Percentiles rank a stretch among this genome's conserved stretches.
Conservation (phyloP, 2,329 filamentous ascomycete species). For the Claviceps maximensis region DNA sequence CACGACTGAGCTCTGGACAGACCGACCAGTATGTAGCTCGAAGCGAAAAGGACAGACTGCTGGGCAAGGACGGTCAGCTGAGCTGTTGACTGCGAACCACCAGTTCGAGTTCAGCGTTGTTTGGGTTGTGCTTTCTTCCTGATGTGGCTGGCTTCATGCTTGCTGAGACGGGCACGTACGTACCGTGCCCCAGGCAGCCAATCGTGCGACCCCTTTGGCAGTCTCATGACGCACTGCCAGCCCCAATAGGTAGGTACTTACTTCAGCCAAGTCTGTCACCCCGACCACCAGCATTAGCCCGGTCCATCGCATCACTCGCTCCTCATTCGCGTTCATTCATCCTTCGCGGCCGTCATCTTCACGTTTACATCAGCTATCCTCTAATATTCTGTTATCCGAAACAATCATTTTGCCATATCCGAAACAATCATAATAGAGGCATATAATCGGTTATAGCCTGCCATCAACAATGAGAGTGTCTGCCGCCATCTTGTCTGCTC, state of each 20-base stretch:
- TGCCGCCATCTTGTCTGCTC: slow-evolving; percentile 31
- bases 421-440: background rate
- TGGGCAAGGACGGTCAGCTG: too few relatives aligned
- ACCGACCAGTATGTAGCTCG: too few relatives aligned
- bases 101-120: background rate
- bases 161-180: background rate
- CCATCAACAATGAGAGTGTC: slow-evolving; percentile 21
- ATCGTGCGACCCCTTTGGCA: background rate
- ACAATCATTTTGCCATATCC: background rate
- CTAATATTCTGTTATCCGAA: background rate
- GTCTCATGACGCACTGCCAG: slow-evolving; percentile 25
- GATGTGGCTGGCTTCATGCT: background rate
- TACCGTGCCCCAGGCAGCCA: background rate
- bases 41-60: too few relatives aligned
- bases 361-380: background rate
- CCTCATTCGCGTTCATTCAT: background rate
- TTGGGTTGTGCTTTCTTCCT: background rate
- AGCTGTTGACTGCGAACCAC: too few relatives aligned
- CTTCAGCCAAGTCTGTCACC: slow-evolving; percentile 4
- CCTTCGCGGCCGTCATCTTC: slow-evolving; percentile 2
- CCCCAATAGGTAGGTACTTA: background rate
- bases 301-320: background rate
- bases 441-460: background rate
- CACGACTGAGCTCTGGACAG: too few relatives aligned
- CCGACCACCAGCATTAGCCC: slow-evolving; percentile 9